Percentiles rank a stretch among this genome's conserved stretches.
Evolutionary conservation across 257 asterid genomes (phyloP).

Genomic region (Petunia axillaris): DNA sequence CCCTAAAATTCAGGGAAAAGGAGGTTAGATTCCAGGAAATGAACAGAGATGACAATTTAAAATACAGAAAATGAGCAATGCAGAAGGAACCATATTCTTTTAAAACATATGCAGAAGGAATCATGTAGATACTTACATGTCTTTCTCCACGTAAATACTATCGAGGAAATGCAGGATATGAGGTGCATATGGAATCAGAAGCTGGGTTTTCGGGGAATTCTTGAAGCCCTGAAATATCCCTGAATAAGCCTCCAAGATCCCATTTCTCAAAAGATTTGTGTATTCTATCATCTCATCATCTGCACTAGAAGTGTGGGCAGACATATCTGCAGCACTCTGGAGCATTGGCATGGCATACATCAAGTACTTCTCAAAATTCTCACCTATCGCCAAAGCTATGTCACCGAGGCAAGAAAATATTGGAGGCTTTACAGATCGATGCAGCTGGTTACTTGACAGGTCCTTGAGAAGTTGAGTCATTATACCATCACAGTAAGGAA

Average conservation of each 20-base stretch:
- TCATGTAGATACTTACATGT: conserved; percentile 53
- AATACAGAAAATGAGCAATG: not conserved
- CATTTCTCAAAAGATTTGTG: conserved; percentile 71
- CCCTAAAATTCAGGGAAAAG: conserved; percentile 55
- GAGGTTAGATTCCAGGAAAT: not conserved
- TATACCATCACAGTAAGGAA: conserved; percentile 82
- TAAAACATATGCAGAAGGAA: not conserved
- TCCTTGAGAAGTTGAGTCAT: conserved; percentile 85
- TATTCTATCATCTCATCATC: conserved; percentile 83
- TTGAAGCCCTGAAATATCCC: conserved; percentile 87
- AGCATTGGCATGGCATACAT: conserved; percentile 94
- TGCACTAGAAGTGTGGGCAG: conserved; percentile 62
- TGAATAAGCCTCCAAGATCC: conserved; percentile 87
- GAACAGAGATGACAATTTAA: not conserved
- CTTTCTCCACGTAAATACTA: conserved; percentile 76
- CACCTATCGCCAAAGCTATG: conserved; percentile 82
- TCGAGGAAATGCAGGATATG: conserved; percentile 84
- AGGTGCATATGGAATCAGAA: conserved; percentile 72
- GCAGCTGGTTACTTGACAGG: conserved; percentile 77
- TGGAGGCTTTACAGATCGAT: conserved; percentile 88
- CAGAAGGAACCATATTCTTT: no score
- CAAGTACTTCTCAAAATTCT: conserved; percentile 78
- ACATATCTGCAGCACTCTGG: conserved; percentile 85
- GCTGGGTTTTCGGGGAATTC: conserved; percentile 77
- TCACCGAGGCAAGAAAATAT: conserved; percentile 91